Evolutionary conservation across 1,284 basidiomycete species (phyloP).

Genomic region (Cutaneotrichosporon sp.): DNA sequence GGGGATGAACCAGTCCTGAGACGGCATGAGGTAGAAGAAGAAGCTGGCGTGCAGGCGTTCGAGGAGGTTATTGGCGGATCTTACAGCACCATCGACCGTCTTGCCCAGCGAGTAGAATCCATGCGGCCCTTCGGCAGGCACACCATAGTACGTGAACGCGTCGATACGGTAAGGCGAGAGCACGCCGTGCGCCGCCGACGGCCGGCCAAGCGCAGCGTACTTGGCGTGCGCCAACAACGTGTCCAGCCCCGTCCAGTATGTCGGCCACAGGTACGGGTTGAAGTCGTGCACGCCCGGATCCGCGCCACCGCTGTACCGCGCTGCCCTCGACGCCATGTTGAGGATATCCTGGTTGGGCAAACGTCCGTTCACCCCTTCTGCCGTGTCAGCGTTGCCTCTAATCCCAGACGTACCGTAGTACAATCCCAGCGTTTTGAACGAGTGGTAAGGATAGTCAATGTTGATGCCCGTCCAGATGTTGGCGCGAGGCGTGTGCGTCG

Average conservation of each 20-base stretch:
- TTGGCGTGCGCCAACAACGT: constrained; percentile 38
- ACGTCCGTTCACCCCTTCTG: constrained; percentile 91
- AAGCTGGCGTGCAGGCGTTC: constrained; percentile 92
- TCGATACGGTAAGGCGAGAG: constrained; percentile 74
- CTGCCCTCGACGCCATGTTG: constrained; percentile 72
- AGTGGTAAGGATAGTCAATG: constrained; percentile 94
- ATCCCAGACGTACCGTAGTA: constrained; percentile 75
- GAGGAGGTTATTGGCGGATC: constrained; percentile 84
- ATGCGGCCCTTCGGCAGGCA: constrained; percentile 84
- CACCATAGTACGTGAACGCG: constrained; percentile 81
- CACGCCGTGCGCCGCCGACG: constrained; percentile 49
- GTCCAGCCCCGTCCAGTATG: constrained; percentile 25
- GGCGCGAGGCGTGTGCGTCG: constrained; percentile 71
- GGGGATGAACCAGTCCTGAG: constrained; percentile 72
- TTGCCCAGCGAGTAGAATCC: constrained; percentile 91
- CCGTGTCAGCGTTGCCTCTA: constrained; percentile 3
- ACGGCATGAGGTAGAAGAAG: constrained; percentile 84
- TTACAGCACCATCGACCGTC: constrained; percentile 73
- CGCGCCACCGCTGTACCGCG: constrained; percentile 64
- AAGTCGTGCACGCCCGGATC: constrained; percentile 74
- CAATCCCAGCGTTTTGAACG: constrained; percentile 85
- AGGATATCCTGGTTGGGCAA: constrained; percentile 93
- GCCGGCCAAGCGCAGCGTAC: constrained; percentile 41
- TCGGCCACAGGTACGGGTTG: constrained; percentile 26
- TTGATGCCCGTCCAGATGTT: constrained; percentile 93